These are phyloP conservation scores for Erysimum cheiranthoides DNA, from an alignment of 345 rosid genomes.

Conservation along the genomic window DNA sequence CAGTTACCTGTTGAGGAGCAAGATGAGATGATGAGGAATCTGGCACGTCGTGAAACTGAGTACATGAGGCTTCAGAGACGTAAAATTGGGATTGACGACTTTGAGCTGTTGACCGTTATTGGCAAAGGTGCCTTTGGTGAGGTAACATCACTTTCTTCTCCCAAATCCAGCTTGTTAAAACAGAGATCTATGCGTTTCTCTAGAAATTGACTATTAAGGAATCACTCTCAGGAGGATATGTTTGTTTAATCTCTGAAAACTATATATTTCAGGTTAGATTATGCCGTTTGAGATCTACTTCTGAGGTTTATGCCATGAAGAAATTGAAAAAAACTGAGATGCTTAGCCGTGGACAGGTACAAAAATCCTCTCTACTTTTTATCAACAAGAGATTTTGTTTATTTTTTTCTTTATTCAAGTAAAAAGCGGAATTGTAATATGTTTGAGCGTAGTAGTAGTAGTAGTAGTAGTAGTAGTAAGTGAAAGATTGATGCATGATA, in stretches of 20 bases:
- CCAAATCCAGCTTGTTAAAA: background rate
- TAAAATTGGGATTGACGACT: slow-evolving; percentile 93
- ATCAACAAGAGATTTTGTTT: background rate
- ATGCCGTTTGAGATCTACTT: slow-evolving; percentile 81
- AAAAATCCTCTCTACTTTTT: slow-evolving; percentile 1
- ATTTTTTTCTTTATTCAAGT: slow-evolving; percentile 6
- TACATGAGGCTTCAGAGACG: slow-evolving; percentile 95
- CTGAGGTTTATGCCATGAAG: slow-evolving; percentile 96
- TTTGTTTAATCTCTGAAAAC: slow-evolving; percentile 2
- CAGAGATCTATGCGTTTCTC: slow-evolving; percentile 12
- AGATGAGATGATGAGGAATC: slow-evolving; percentile 85
- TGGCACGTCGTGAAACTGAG: slow-evolving; percentile 91
- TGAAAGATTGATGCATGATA: slow-evolving; percentile 15
- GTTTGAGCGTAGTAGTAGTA: background rate
- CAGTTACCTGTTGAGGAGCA: slow-evolving; percentile 81
- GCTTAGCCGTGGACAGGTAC: slow-evolving; percentile 99
- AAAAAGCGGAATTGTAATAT: background rate
- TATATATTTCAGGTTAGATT: slow-evolving; percentile 66
- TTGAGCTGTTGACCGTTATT: slow-evolving; percentile 81
- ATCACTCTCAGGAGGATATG: background rate
- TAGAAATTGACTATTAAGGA: slow-evolving; percentile 15
- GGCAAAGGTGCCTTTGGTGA: slow-evolving; percentile 99
- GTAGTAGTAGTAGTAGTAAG: background rate
- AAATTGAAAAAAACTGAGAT: slow-evolving; percentile 95
- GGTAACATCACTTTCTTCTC: slow-evolving; percentile 52